A percentile compares a stretch with the other conserved stretches of the same genome.
phyloP scores from a whole-genome alignment of 371 early-diverging fungal genomes.

The Apophysomyces variabilis region DNA sequence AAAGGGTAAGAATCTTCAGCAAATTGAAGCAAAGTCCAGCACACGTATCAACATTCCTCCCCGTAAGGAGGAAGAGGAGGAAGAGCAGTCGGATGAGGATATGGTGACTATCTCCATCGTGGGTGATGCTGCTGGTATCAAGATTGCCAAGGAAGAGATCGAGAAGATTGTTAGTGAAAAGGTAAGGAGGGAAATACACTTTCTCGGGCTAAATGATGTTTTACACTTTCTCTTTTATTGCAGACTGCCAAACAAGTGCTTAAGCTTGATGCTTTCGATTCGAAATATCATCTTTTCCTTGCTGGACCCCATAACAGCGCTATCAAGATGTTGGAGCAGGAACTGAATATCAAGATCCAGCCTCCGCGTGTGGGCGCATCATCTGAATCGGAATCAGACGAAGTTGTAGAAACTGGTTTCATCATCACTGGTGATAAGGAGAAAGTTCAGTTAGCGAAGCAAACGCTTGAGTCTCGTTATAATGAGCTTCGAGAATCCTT shows the following conservation, averaged over 20 bases:
- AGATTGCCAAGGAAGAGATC: conserved; percentile 86
- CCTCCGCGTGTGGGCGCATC: conserved; percentile 57
- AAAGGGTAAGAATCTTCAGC: conserved; percentile 79
- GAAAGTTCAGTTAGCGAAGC: conserved; percentile 67
- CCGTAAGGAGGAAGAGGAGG: conserved; percentile 57
- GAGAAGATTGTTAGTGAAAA: conserved; percentile 81
- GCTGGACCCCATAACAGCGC: conserved; percentile 73
- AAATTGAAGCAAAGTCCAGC: conserved; percentile 76
- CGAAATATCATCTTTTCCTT: conserved; percentile 79
- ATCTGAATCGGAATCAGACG: conserved; percentile 29
- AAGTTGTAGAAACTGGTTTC: conserved; percentile 58
- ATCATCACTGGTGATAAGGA: conserved; percentile 74
- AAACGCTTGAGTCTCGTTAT: conserved; percentile 60
- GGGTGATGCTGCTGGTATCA: conserved; percentile 86
- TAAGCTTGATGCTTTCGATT: conserved; percentile 61
- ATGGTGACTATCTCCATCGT: conserved; percentile 72
- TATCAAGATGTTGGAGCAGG: conserved; percentile 60
- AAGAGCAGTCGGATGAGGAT: conserved; percentile 61
- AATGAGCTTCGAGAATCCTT: conserved; percentile 65
- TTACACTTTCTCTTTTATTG: conserved; percentile 7
- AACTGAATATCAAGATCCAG: conserved; percentile 74
- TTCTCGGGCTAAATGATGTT: conserved; percentile 5
- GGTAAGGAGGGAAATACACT: conserved; percentile 37
- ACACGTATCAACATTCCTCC: conserved; percentile 80
- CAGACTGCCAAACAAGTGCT: conserved; percentile 63